These are phyloP conservation scores for Panaeolus cyanescens DNA, from an alignment of 768 basidiomycete species.

Conservation along the genomic window DNA sequence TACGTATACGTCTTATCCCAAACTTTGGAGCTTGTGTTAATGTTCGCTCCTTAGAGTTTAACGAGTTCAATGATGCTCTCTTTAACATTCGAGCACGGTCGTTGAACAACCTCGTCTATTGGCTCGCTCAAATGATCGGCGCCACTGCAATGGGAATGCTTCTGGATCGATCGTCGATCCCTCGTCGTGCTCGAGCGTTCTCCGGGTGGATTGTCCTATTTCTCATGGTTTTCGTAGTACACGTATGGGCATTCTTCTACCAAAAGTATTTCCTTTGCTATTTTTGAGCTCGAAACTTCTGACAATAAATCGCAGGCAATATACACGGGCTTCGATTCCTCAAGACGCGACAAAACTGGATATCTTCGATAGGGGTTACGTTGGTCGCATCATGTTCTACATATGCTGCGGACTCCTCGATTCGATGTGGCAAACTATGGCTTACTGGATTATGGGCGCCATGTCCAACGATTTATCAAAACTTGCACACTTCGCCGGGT, in stretches of 20 bases:
- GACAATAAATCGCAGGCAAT: constrained; percentile 45
- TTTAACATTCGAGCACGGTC: constrained; percentile 80
- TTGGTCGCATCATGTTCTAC: constrained; percentile 58
- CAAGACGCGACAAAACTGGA: constrained; percentile 45
- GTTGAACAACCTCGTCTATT: constrained; percentile 78
- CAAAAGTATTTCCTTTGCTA: constrained; percentile 46
- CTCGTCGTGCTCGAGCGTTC: constrained; percentile 73
- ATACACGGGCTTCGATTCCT: constrained; percentile 55
- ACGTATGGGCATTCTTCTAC: constrained; percentile 76
- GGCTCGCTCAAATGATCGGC: constrained; percentile 76
- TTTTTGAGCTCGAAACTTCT: constrained; percentile 1
- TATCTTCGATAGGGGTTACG: constrained; percentile 55
- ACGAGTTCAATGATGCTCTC: constrained; percentile 72
- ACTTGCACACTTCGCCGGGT: constrained; percentile 77
- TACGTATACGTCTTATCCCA: no score
- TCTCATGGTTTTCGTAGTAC: constrained; percentile 63
- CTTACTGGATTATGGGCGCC: constrained; percentile 82
- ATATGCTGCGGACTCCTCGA: constrained; percentile 76
- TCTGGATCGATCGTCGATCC: constrained; percentile 56
- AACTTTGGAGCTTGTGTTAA: not conserved
- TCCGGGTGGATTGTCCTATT: constrained; percentile 64
- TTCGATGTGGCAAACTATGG: constrained; percentile 82
- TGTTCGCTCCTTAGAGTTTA: constrained; percentile 60
- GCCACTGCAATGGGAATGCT: constrained; percentile 69
- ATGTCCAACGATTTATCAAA: constrained; percentile 83